Percentiles rank a stretch among this genome's conserved stretches.
phyloP scores from a whole-genome alignment of 2,329 filamentous ascomycete species.

The Ophidiomyces ophidiicola region DNA sequence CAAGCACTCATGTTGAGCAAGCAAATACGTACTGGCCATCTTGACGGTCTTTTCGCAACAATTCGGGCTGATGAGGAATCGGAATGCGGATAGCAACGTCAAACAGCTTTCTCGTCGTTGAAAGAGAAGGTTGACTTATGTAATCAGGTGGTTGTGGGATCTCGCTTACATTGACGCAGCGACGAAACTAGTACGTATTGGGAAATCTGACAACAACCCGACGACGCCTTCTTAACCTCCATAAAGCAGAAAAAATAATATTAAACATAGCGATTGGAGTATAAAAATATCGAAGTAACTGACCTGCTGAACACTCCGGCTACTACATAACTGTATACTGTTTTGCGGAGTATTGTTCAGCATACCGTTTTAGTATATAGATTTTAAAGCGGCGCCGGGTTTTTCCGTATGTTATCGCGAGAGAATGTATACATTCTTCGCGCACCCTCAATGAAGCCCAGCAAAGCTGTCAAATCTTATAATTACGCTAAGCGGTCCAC shows the following conservation, averaged over 20 bases:
- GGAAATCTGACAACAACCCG: constrained; percentile 2
- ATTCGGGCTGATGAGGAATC: constrained; percentile 25
- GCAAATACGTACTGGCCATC: constrained; percentile 35
- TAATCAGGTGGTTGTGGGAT: constrained; percentile 14
- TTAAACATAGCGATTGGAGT: not conserved
- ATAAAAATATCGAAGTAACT: not conserved
- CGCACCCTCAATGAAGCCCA: no score
- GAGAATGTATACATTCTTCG: no score
- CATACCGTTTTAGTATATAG: no score
- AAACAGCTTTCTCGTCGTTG: constrained; percentile 10
- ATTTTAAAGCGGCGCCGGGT: constrained; percentile 2
- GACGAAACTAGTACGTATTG: constrained; percentile 12
- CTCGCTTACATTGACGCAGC: constrained; percentile 14
- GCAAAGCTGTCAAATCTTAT: no score
- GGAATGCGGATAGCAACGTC: constrained; percentile 11
- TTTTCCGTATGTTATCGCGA: not conserved
- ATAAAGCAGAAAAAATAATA: no score
- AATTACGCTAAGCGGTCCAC: no score
- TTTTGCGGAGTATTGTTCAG: no score
- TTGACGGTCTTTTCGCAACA: constrained; percentile 33
- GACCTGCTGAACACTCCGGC: no score
- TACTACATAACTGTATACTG: no score
- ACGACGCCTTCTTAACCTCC: no score
- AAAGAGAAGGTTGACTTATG: constrained; percentile 12
- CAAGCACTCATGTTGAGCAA: constrained; percentile 3